Percentiles rank a stretch among this genome's conserved stretches.
Conservation (phyloP, 257 asterid species). For the Solanum phureja region DNA sequence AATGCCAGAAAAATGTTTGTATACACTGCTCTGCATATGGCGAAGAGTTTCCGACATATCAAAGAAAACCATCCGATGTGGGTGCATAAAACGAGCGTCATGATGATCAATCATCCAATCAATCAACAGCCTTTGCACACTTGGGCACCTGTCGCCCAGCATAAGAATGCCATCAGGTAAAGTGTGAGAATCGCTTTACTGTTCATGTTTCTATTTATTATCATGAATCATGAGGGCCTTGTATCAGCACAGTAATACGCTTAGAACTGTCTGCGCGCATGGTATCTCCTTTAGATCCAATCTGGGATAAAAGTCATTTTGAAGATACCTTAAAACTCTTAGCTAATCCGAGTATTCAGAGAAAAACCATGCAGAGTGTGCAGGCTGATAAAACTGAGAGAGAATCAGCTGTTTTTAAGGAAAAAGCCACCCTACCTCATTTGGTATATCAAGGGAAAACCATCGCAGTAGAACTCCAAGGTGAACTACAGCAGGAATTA, state of each 20-base stretch:
- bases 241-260: conserved; percentile 54
- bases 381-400: conserved; percentile 1
- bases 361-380: conserved; percentile 8
- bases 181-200: conserved; percentile 22
- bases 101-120: conserved; percentile 4
- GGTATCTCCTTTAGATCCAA: conserved; percentile 58
- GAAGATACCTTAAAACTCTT: conserved; percentile 31
- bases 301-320: conserved; percentile 49
- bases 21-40: background rate
- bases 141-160: conserved; percentile 56
- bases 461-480: conserved; percentile 70
- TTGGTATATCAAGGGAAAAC: conserved; percentile 52
- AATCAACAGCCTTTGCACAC: conserved; percentile 55
- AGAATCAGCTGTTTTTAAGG: background rate
- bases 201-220: conserved; percentile 29
- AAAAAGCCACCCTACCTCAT: conserved; percentile 52
- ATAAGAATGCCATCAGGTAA: conserved; percentile 48
- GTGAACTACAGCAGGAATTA: conserved; percentile 71
- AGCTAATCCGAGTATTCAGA: conserved; percentile 9
- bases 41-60: background rate
- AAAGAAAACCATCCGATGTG: background rate
- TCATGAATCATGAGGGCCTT: conserved; percentile 54
- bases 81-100: background rate
- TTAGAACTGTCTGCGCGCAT: conserved; percentile 61
- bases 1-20: background rate